A percentile compares a stretch with the other conserved stretches of the same genome.
These are phyloP conservation scores for Fusarium nanum DNA, from an alignment of 2,329 filamentous ascomycete genomes.

Conservation along the genomic window DNA sequence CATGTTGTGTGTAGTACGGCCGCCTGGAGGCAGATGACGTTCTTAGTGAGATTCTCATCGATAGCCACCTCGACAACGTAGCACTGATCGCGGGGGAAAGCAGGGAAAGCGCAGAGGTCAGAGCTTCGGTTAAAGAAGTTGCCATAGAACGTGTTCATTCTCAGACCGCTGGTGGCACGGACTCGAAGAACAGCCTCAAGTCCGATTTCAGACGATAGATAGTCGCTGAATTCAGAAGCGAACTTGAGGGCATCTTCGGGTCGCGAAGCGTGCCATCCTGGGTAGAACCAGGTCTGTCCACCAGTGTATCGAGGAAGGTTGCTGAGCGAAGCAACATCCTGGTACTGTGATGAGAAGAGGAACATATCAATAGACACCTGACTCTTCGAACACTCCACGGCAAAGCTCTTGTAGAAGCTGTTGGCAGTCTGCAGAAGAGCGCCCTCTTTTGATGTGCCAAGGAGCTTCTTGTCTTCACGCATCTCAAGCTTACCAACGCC, in stretches of 20 bases:
- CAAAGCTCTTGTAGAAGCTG: constrained; percentile 99
- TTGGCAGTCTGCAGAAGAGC: constrained; percentile 89
- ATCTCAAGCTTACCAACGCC: constrained; percentile 91
- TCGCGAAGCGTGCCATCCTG: constrained; percentile 94
- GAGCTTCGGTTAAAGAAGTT: constrained; percentile 99
- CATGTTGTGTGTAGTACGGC: constrained; percentile 97
- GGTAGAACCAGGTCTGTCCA: constrained; percentile 98
- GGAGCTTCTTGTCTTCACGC: constrained; percentile 94
- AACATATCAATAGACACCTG: constrained; percentile 99
- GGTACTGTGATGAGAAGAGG: constrained; percentile 93
- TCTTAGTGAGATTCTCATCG: constrained; percentile 92
- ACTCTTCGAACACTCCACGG: constrained; percentile 98
- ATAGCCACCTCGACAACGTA: constrained; percentile 99
- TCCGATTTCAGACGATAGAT: constrained; percentile 95
- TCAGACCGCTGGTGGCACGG: constrained; percentile 90
- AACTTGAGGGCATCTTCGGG: constrained; percentile 98
- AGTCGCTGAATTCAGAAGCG: constrained; percentile 95
- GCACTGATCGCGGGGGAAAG: constrained; percentile 95
- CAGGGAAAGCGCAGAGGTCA: constrained; percentile 96
- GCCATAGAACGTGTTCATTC: constrained; percentile 98
- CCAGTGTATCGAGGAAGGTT: constrained; percentile 96
- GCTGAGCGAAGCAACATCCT: constrained; percentile 95
- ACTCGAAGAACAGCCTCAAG: constrained; percentile 96
- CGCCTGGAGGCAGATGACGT: constrained; percentile 90
- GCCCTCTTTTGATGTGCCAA: constrained; percentile 94